These are phyloP conservation scores for Phlyctochytrium planicorne DNA, from an alignment of 192 early-diverging fungal species.

Conservation along the genomic window DNA sequence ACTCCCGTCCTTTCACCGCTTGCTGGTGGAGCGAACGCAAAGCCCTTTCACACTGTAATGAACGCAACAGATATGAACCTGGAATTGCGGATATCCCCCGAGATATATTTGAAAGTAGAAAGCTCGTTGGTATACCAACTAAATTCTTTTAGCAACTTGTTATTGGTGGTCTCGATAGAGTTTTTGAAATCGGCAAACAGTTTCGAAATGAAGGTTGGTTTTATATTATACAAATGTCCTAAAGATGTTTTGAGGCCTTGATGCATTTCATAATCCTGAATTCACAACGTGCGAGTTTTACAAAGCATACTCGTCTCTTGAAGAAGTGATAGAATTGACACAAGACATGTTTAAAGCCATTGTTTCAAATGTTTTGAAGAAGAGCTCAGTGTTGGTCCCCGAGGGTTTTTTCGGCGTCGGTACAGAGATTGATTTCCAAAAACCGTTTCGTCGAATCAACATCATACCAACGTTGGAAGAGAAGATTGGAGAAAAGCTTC, in stretches of 20 bases:
- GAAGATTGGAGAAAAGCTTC: too few relatives aligned
- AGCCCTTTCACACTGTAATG: conserved; percentile 71
- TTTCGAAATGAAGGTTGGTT: conserved; percentile 75
- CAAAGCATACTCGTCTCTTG: conserved; percentile 72
- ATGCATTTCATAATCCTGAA: conserved; percentile 86
- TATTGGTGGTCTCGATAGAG: conserved; percentile 78
- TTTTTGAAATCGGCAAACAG: conserved; percentile 88
- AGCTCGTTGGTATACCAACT: not conserved
- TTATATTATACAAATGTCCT: not conserved
- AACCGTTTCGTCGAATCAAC: too few relatives aligned
- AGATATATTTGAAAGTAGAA: conserved; percentile 75
- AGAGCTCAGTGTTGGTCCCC: too few relatives aligned
- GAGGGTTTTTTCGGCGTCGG: too few relatives aligned
- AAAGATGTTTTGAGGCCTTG: conserved; percentile 57
- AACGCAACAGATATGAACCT: conserved; percentile 66
- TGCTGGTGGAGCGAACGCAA: conserved; percentile 79
- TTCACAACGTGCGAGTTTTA: conserved; percentile 92
- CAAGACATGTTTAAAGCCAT: conserved; percentile 65
- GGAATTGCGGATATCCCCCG: conserved; percentile 80
- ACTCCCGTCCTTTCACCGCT: conserved; percentile 74
- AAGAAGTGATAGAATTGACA: conserved; percentile 66
- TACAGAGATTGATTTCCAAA: too few relatives aligned
- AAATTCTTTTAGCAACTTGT: conserved; percentile 84
- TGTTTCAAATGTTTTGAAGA: too few relatives aligned
- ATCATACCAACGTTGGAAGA: too few relatives aligned